Evolutionary conservation across 2,329 filamentous ascomycete species (phyloP), one percentile per base, ranked within the genome.

Genomic region (Penicillium sp.): DNA sequence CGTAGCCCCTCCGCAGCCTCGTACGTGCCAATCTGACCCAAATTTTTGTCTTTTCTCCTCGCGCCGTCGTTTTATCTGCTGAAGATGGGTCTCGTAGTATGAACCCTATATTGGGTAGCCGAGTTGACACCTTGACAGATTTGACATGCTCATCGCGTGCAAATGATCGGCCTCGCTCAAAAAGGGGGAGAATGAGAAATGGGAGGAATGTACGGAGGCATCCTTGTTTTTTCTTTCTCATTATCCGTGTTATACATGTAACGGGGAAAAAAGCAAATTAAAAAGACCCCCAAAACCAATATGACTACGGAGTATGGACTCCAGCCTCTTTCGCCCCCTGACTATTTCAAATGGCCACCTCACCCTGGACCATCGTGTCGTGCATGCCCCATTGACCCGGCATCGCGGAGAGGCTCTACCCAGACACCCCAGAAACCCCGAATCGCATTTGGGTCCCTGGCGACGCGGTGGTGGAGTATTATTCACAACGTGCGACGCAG

Each of bases 351-450:
- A 78, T 66, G 77, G 81, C 56, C 76, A 76, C 42, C 73, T 80
- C 42, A 67, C 67, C 9, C 76, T 86, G 31, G 72, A 77, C 46
- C 81, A 84, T 60, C 78, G 83, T 49, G 69, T 85, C 22, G 71
- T 81, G 43, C 66, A 80, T 59, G 79, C 81, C 1, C 79, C 83
- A 2, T 66, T 85, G 52, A 85, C 82, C 5, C 77, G 83, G 16
- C 80, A 80, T 60, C 77, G 83, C 24, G 79, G 79, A 16, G 77
- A 76, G 5, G 80, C 81, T 3, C 49, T 77, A 36, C 10, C 58
- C 70, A 11, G 62, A 75, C 29, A 80, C 76, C 0, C 62, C 72
- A 0, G 79, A 82, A 58, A 76, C 69, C 54, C 77, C 76, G 43
- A 81, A 77, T 64, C 76, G 80, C 38, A 70, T 77, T 59, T 84